A percentile compares a stretch with the other conserved stretches of the same genome.
phyloP scores from a whole-genome alignment of 805 yeast genomes.

The Groenewaldozyma tartarivorans region DNA sequence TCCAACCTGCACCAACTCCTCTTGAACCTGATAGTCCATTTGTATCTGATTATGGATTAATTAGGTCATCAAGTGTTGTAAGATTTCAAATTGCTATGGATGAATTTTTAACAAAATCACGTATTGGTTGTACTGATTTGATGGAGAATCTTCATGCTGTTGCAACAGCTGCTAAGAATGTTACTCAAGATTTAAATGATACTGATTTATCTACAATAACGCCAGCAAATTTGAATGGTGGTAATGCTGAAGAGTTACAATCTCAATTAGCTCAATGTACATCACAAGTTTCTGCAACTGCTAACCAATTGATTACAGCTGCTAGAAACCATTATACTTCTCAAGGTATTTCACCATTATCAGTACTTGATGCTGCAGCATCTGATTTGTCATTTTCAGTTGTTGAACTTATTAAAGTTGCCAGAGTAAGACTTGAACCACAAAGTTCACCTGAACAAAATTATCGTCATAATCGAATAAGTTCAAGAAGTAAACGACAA shows the following conservation, averaged over 20 bases:
- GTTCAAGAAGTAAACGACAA: neutral
- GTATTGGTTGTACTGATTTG: slow-evolving; percentile 19
- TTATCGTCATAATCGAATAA: neutral
- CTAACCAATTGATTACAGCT: slow-evolving; percentile 66
- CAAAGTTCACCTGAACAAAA: neutral
- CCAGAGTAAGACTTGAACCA: slow-evolving; percentile 16
- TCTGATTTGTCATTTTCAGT: slow-evolving; percentile 59
- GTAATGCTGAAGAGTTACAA: slow-evolving; percentile 11
- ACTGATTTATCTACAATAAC: slow-evolving; percentile 9
- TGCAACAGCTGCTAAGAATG: slow-evolving; percentile 24
- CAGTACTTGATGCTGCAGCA: slow-evolving; percentile 65
- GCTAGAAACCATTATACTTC: slow-evolving; percentile 65
- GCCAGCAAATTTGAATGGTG: slow-evolving; percentile 24
- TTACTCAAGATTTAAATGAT: slow-evolving; percentile 20
- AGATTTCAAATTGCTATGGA: slow-evolving; percentile 26
- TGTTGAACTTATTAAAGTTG: slow-evolving; percentile 31
- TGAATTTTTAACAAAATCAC: slow-evolving; percentile 26
- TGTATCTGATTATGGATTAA: slow-evolving; percentile 20
- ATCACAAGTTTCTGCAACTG: slow-evolving; percentile 48
- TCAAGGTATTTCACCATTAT: slow-evolving; percentile 53
- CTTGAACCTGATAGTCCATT: slow-evolving; percentile 13
- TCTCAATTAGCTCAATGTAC: slow-evolving; percentile 20
- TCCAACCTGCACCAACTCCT: slow-evolving; percentile 8
- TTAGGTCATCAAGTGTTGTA: slow-evolving; percentile 19
- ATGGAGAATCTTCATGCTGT: slow-evolving; percentile 27